These are phyloP conservation scores for Yamadazyma diddensiae DNA, from an alignment of 1,139 yeast genomes.

Conservation along the genomic window DNA sequence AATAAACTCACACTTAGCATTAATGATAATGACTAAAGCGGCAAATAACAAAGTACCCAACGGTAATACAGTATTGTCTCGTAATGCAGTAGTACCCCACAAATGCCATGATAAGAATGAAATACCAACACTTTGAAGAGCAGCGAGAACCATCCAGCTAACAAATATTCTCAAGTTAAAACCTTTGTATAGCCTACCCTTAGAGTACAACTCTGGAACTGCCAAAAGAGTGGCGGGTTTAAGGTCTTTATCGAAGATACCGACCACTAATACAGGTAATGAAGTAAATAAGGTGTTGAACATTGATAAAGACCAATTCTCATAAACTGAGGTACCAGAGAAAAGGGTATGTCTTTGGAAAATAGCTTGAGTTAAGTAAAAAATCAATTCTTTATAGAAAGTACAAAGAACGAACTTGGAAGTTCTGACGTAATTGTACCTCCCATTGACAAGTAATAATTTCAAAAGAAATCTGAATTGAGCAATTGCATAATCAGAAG, in stretches of 20 bases:
- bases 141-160: slow-evolving; percentile 77
- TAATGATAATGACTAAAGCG: slow-evolving; percentile 67
- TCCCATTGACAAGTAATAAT: slow-evolving; percentile 85
- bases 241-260: slow-evolving; percentile 93
- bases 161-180: slow-evolving; percentile 70
- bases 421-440: slow-evolving; percentile 91
- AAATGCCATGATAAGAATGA: slow-evolving; percentile 64
- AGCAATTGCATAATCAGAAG: slow-evolving; percentile 94
- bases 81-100: slow-evolving; percentile 66
- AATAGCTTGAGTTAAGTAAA: slow-evolving; percentile 83
- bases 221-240: slow-evolving; percentile 85
- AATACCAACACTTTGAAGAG: slow-evolving; percentile 67
- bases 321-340: slow-evolving; percentile 91
- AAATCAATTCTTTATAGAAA: slow-evolving; percentile 88
- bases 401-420: slow-evolving; percentile 91
- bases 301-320: slow-evolving; percentile 96
- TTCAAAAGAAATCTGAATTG: slow-evolving; percentile 85
- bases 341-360: slow-evolving; percentile 86
- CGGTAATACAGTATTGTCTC: slow-evolving; percentile 78
- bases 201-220: slow-evolving; percentile 82
- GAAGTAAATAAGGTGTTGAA: slow-evolving; percentile 94
- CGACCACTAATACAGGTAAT: slow-evolving; percentile 84
- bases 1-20: slow-evolving; percentile 72
- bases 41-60: slow-evolving; percentile 75
- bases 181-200: slow-evolving; percentile 72